Evolutionary conservation across 495 filamentous ascomycete species (phyloP), one percentile per base, ranked within the genome.

Genomic region (Cercophora samala): DNA sequence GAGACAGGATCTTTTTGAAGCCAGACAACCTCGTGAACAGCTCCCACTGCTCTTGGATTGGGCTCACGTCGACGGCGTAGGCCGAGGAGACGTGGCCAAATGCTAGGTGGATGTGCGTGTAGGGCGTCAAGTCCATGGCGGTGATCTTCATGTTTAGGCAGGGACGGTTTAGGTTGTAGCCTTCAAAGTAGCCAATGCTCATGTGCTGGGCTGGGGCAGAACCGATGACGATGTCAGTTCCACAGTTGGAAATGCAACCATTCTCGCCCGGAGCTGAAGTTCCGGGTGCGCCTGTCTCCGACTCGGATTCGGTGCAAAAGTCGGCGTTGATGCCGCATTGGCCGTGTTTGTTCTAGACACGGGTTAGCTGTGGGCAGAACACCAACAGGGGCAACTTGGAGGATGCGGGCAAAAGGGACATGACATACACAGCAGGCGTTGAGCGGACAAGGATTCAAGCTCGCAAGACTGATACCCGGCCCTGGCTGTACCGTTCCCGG

Each of bases 221-320:
- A 29, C 67, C 64, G 24, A 74, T 58, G 55, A 68, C 63, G 51
- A 66, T 56, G 15, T 73, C 70, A 2, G 21, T 75, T 23, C 77
- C 76, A 64, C 82, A 84, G 70, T 80, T 82, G 6, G 75, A 83
- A n/a, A 82, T 79, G 71, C 82, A 84, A 1, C 60, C 64, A 54
- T 58, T 29, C 26, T 29, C 26, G 26, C 26, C 26, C 26, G 26
- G 26, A 29, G 26, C 26, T 29, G 26, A 29, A 29, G 26, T 29
- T 42, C 26, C 26, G 26, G 26, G 26, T 29, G 26, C 26, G 26
- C 26, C 26, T 29, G 26, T 29, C 8, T 29, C 26, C 26, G 26
- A 29, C 26, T 29, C 26, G 26, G 26, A 29, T 29, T 29, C 26
- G 26, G 26, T 29, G 26, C 26, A 29, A 29, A 29, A 29, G 26